These are phyloP conservation scores for Zygosaccharomyces rouxii DNA, from an alignment of 805 yeast genomes.

Conservation along the genomic window DNA sequence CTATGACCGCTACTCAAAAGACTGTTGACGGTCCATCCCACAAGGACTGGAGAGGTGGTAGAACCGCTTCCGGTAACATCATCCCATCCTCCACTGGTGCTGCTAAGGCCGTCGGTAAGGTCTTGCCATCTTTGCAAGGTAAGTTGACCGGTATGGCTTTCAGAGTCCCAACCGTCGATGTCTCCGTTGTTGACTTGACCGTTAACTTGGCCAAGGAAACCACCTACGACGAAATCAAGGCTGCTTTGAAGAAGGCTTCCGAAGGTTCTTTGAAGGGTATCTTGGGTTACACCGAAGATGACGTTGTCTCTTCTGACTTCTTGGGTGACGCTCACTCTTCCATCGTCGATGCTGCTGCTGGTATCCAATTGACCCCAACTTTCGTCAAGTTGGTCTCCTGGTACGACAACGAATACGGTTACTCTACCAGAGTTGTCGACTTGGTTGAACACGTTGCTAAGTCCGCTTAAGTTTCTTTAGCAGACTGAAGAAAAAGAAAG, in stretches of 20 bases:
- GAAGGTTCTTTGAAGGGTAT: constrained; percentile 59
- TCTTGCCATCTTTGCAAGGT: constrained; percentile 66
- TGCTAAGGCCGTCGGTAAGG: constrained; percentile 73
- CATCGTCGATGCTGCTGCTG: constrained; percentile 65
- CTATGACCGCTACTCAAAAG: constrained; percentile 69
- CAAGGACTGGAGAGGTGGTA: constrained; percentile 79
- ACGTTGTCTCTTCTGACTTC: constrained; percentile 68
- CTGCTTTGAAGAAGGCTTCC: constrained; percentile 54
- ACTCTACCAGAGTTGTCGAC: constrained; percentile 73
- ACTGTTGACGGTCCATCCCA: constrained; percentile 75
- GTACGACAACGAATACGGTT: constrained; percentile 75
- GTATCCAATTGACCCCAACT: constrained; percentile 64
- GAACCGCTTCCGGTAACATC: constrained; percentile 72
- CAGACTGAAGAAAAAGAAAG: not conserved
- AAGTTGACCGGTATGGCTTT: constrained; percentile 70
- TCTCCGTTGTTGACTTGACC: constrained; percentile 67
- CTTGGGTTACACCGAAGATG: constrained; percentile 66
- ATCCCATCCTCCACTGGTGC: constrained; percentile 76
- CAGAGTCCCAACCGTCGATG: constrained; percentile 72
- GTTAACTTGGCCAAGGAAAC: constrained; percentile 55
- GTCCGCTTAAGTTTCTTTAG: constrained; percentile 13
- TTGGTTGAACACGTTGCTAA: constrained; percentile 60
- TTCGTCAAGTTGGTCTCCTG: constrained; percentile 67
- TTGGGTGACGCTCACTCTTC: constrained; percentile 58
- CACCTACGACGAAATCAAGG: constrained; percentile 61